Evolutionary conservation across 441 rosid species (phyloP).

Genomic region (Jatropha podagrica): DNA sequence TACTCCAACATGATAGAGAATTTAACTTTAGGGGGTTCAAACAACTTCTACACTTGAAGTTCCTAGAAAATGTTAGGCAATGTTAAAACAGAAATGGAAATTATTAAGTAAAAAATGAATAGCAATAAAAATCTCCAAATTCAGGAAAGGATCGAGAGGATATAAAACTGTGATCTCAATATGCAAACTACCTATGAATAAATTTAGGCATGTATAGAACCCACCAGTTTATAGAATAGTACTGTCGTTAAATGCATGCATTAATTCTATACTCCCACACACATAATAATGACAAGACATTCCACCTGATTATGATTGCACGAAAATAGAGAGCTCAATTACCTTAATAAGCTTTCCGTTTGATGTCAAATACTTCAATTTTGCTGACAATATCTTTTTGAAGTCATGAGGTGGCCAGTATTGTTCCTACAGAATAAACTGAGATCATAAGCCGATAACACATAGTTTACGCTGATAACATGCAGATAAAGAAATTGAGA

Average conservation of each 20-base stretch:
- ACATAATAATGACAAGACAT: background rate
- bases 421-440: conserved; percentile 59
- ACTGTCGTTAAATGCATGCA: background rate
- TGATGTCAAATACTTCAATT: conserved; percentile 66
- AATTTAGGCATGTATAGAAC: background rate
- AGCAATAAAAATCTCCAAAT: background rate
- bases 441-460: conserved; percentile 7
- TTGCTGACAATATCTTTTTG: conserved; percentile 71
- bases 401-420: conserved; percentile 87
- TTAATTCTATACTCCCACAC: background rate
- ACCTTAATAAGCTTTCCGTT: conserved; percentile 78
- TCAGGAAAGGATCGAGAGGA: background rate
- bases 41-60: background rate
- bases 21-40: background rate
- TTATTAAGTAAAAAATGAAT: background rate
- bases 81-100: background rate
- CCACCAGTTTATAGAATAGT: conserved; percentile 4
- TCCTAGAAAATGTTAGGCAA: background rate
- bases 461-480: background rate
- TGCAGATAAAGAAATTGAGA: background rate
- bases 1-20: background rate
- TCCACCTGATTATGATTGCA: conserved; percentile 3
- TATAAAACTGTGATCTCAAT: background rate
- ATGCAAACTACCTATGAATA: background rate
- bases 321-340: conserved; percentile 22